Evolutionary conservation across 225 moss, liverwort and hornwort genomes (phyloP), one percentile per base, ranked within the genome.

Genomic region (Bryoerythrophyllum caledonicum): DNA sequence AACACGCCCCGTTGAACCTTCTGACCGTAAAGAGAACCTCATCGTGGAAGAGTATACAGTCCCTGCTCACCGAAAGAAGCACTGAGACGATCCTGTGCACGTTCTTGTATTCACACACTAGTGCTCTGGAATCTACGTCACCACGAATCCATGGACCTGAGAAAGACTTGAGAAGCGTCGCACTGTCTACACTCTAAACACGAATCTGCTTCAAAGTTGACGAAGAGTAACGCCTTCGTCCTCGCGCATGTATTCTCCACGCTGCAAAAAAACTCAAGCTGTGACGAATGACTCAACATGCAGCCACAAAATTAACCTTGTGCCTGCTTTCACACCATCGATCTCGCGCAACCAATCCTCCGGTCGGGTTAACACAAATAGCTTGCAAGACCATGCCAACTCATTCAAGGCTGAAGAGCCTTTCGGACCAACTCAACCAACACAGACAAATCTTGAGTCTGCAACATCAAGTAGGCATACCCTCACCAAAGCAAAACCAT

Each of bases 161-260:
- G 54, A 68, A 52, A 13, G 73, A 73, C 30, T 73, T 75, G 65
- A 66, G 55, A 65, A 38, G 73, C 8, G 6, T 17, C 17, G 40
- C 26, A 59, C 59, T 12, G 34, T 34, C 72, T 21, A 28, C 43
- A 71, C 9, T 73, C 63, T 63, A 53, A 63, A 37, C 37, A 43
- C 3, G 43, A 56, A 28, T 63, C 32, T 30, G 51, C 35, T 16
- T n/a, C n/a, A n/a, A 15, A 10, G 34, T 61, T 16, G 23, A 17
- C 24, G 49, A 34, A 32, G 23, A 23, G 19, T 6, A 6, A 34
- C 46, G 49, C 16, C 61, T 73, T 34, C 46, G 46, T 72, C 28
- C 60, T 46, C 48, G 48, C 16, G 16, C 56, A 25, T 26, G 24
- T 58, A 57, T 26, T 35, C 73, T 62, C 62, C 11, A 48, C 73